Evolutionary conservation across 2,329 filamentous ascomycete genomes (phyloP), one percentile per base, ranked within the genome.

Genomic region (Talaromyces sp.): DNA sequence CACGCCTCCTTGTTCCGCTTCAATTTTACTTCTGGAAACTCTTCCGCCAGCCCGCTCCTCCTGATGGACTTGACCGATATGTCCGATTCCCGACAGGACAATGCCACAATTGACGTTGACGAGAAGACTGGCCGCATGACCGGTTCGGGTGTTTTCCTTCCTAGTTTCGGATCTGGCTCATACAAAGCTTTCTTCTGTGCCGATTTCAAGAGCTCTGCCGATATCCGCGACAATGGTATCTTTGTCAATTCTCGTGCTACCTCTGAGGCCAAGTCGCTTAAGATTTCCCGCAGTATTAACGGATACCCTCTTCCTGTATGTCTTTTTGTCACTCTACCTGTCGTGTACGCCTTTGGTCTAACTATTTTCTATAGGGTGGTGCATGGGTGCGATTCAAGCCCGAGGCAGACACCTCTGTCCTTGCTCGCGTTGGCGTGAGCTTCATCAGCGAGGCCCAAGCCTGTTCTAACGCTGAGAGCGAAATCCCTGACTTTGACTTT

Each of bases 401-500:
- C n/a, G 74, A 78, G 0, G 69, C 70, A 0, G 71, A 80, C 55
- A 76, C 79, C 3, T 81, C 83, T 2, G 81, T 91, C 13, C 74
- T 82, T 10, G 87, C 83, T n/a, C 82, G 89, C 39, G 85, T 89
- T 8, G 88, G 87, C 0, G 73, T 89, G 10, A 91, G 88, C 66
- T 88, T 90, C 72, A 85, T 91, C 69, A 88, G 86, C 69, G 75
- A 77, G 2, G 79, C 82, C 1, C 82, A 87, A 71, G 89, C 89
- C 1, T 92, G 89, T 66, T 71, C 78, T 0, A 88, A 87, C 69
- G 88, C 87, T 0, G 87, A 90, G 70, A 73, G 69, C 0, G 89
- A 92, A 68, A 88, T 91, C 2, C 84, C 87, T 0, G 74, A 81
- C 15, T 89, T 85, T 57, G 81, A 88, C 67, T 90, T 91, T 63